Conservation (phyloP, 2,329 filamentous ascomycete species). For the Exophiala dermatitidis region DNA sequence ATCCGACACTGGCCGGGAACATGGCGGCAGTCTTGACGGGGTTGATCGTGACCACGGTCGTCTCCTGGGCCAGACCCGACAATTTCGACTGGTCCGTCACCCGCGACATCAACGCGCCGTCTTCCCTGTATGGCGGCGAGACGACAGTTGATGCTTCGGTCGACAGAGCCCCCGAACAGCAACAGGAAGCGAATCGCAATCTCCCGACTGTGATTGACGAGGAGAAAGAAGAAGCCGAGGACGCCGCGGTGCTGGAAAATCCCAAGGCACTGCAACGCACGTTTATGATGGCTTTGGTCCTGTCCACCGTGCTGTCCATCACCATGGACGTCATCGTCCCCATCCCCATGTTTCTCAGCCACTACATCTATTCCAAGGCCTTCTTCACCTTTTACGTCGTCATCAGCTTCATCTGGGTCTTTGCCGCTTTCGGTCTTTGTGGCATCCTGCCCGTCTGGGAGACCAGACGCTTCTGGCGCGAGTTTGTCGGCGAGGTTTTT, state of each 20-base stretch:
- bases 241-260: conserved; percentile 29
- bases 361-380: conserved; percentile 70
- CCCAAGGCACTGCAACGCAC: conserved; percentile 31
- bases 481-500: conserved; percentile 11
- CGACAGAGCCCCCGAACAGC: not conserved
- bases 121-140: not conserved
- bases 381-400: conserved; percentile 79
- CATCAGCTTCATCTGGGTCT: conserved; percentile 66
- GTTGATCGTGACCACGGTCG: conserved; percentile 62
- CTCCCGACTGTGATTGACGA: conserved; percentile 21
- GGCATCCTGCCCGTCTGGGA: conserved; percentile 40
- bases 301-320: conserved; percentile 59
- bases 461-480: conserved; percentile 31
- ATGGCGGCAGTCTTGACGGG: conserved; percentile 74
- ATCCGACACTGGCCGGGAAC: conserved; percentile 50
- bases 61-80: conserved; percentile 77
- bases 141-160: not conserved
- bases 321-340: conserved; percentile 77
- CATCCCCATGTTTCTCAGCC: conserved; percentile 78
- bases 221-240: conserved; percentile 27
- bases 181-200: not conserved
- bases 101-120: conserved; percentile 66
- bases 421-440: conserved; percentile 35
- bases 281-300: conserved; percentile 44
- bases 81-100: conserved; percentile 66